Evolutionary conservation across 768 basidiomycete species (phyloP).

Genomic region (Lentinula sp.): DNA sequence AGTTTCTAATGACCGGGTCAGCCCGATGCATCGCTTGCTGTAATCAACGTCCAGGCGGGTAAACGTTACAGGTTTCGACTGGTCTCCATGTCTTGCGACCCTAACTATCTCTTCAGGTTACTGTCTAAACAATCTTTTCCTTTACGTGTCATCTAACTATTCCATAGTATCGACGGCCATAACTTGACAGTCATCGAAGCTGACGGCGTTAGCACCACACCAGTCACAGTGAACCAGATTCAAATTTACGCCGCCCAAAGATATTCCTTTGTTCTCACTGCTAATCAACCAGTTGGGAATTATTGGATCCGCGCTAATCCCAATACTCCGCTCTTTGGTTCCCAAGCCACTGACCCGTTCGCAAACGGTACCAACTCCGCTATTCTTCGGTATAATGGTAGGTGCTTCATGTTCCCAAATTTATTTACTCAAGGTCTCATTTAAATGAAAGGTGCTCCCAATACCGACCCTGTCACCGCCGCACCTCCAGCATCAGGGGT

Average conservation of each 20-base stretch:
- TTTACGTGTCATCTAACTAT: not conserved
- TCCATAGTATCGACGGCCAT: conserved; percentile 32
- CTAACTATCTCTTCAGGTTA: conserved; percentile 29
- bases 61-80: conserved; percentile 51
- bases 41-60: conserved; percentile 34
- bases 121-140: not conserved
- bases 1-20: not conserved
- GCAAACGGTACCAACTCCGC: conserved; percentile 44
- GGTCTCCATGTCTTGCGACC: conserved; percentile 43
- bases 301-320: conserved; percentile 34
- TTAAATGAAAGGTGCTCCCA: conserved; percentile 25
- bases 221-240: conserved; percentile 30
- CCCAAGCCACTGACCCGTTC: conserved; percentile 14
- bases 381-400: conserved; percentile 42
- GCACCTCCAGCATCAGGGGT: conserved; percentile 4
- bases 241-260: conserved; percentile 33
- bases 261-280: conserved; percentile 28
- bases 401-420: not conserved
- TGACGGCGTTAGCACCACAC: conserved; percentile 26
- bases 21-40: conserved; percentile 25
- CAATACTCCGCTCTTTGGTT: conserved; percentile 7
- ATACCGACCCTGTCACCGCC: conserved; percentile 30
- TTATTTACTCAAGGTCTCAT: not conserved
- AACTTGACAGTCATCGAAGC: conserved; percentile 32
- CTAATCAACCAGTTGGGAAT: conserved; percentile 30